phyloP scores from a whole-genome alignment of 129 eudicot genomes.

The Ambrosia artemisiifolia region DNA sequence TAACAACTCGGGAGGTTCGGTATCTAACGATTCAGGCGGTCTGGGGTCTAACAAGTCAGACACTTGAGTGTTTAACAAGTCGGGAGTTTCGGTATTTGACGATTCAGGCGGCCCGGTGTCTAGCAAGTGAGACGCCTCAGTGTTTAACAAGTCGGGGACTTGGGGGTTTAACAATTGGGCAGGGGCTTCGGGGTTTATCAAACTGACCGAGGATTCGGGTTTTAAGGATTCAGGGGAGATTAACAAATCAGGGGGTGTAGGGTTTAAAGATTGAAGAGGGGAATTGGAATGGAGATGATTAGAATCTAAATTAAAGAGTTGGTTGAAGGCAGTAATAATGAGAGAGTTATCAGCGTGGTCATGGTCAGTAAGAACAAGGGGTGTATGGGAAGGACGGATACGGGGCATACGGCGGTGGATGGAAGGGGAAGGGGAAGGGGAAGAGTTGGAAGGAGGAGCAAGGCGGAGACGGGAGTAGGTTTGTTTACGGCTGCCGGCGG shows the following conservation, averaged over 20 bases:
- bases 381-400: slow-evolving; percentile 31
- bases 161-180: neutral
- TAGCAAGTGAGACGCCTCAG: neutral
- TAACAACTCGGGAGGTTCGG: no score
- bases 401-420: slow-evolving; percentile 49
- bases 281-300: neutral
- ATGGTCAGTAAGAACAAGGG: slow-evolving; percentile 27
- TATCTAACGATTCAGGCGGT: no score
- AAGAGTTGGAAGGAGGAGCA: slow-evolving; percentile 45
- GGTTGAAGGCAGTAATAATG: slow-evolving; percentile 46
- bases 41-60: no score
- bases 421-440: slow-evolving; percentile 20
- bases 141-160: slow-evolving; percentile 3
- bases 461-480: slow-evolving; percentile 88
- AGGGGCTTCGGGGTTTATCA: no score
- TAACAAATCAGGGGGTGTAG: neutral
- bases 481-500: slow-evolving; percentile 84
- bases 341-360: slow-evolving; percentile 55
- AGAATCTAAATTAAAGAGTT: slow-evolving; percentile 36
- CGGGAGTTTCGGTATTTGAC: no score
- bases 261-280: no score
- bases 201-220: no score
- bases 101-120: no score
- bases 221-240: no score
- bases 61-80: no score